Evolutionary conservation across 768 basidiomycete genomes (phyloP).

Genomic region (Hypholoma sublateritium): DNA sequence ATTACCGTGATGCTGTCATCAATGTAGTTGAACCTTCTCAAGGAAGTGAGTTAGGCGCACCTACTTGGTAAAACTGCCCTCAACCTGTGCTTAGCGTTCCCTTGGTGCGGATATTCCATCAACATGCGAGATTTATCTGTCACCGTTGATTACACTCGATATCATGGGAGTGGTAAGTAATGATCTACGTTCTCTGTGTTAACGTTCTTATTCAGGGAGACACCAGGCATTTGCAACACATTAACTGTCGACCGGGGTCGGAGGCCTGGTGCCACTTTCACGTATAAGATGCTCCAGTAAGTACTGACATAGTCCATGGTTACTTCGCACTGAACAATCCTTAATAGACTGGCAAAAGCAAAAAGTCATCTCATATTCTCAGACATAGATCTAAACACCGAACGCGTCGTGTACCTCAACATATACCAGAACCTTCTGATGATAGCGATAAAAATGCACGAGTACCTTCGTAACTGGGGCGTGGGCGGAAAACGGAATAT

Average conservation of each 20-base stretch:
- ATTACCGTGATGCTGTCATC: conserved; percentile 51
- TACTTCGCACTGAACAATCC: not conserved
- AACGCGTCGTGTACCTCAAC: conserved; percentile 67
- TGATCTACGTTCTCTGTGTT: not conserved
- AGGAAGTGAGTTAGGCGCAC: conserved; percentile 16
- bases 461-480: conserved; percentile 71
- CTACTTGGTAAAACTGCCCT: not conserved
- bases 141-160: conserved; percentile 75
- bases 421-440: conserved; percentile 85
- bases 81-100: conserved; percentile 57
- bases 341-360: conserved; percentile 61
- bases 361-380: conserved; percentile 80
- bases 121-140: conserved; percentile 76
- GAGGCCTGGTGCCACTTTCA: conserved; percentile 63
- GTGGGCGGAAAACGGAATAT: conserved; percentile 39
- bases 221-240: conserved; percentile 60
- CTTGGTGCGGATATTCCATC: conserved; percentile 91
- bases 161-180: conserved; percentile 54
- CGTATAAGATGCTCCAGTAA: conserved; percentile 74
- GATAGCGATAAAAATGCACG: conserved; percentile 83
- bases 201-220: not conserved
- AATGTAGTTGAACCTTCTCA: conserved; percentile 52
- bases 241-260: conserved; percentile 70
- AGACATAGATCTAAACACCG: conserved; percentile 69
- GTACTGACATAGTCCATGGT: conserved; percentile 20